A percentile compares a stretch with the other conserved stretches of the same genome.
These are phyloP conservation scores for Trametopsis cervina DNA, from an alignment of 768 basidiomycete genomes.

Conservation along the genomic window DNA sequence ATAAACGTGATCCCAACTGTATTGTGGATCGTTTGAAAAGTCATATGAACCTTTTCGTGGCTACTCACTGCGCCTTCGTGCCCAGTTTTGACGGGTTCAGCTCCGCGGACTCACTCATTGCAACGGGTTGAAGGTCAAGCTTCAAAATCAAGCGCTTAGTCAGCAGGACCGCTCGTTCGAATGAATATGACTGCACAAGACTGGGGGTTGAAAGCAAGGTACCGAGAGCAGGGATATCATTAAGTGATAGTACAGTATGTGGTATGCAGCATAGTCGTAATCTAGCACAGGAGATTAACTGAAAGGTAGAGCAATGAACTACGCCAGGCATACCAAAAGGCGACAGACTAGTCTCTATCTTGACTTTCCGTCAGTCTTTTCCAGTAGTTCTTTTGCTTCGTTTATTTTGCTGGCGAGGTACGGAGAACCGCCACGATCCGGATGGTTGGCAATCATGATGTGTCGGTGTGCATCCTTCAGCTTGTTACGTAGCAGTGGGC, in stretches of 20 bases:
- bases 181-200: background rate
- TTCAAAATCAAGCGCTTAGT: slow-evolving; percentile 19
- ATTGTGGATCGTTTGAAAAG: background rate
- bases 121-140: slow-evolving; percentile 15
- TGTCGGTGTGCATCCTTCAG: slow-evolving; percentile 94
- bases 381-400: slow-evolving; percentile 91
- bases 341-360: slow-evolving; percentile 18
- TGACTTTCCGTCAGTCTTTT: slow-evolving; percentile 59
- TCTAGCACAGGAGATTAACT: no score
- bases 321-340: background rate
- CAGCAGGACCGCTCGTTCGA: slow-evolving; percentile 13
- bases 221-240: slow-evolving; percentile 3
- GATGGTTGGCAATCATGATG: slow-evolving; percentile 98
- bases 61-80: slow-evolving; percentile 66
- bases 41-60: slow-evolving; percentile 3
- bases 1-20: slow-evolving; percentile 77
- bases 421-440: slow-evolving; percentile 96
- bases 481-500: slow-evolving; percentile 61
- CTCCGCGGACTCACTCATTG: slow-evolving; percentile 23
- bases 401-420: slow-evolving; percentile 99
- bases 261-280: no score
- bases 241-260: slow-evolving; percentile 9
- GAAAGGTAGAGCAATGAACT: no score
- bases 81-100: slow-evolving; percentile 71
- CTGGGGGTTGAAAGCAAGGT: background rate